Evolutionary conservation across 306 rosid genomes (phyloP), one percentile per base, ranked within the genome.

Genomic region (Quillaja saponaria): DNA sequence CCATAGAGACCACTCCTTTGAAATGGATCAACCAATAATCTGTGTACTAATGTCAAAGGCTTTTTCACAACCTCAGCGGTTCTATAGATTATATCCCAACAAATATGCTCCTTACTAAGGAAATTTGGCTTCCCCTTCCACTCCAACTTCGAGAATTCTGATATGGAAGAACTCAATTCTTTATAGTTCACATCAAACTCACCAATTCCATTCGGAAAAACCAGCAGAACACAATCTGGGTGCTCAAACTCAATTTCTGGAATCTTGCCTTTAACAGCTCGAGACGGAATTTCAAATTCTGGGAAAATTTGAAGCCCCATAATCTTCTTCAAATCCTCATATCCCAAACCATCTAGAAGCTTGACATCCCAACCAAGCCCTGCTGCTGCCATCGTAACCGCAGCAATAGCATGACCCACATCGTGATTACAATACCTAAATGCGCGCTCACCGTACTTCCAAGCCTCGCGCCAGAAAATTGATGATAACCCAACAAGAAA

Each of bases 391-490:
- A 86, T 68, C 14, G 90, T 17, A 56, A 92, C 94, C n/a, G 98
- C 92, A 17, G 78, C 98, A 64, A 88, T 77, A 19, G 96, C 96
- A 6, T 88, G 98, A 1, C 98, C 98, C 3, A 92, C 82, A 25
- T 92, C 98, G 61, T 92, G 98, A 60, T 88, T 86, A 49, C 96
- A 88, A 25, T 92, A 92, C 78, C 98, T 85, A 56, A 86, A 86
- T 4, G 92, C 96, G 1, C 98, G 85, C 70, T 91, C 98, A 2
- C 96, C 98, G 13, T 91, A 91, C 47, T 91, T 91, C 98, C 98
- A 91, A 1, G 92, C 90, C 74, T 91, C 96, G 3, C 98, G 95
- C 98, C 98, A 91, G 71, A 91, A 91, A 77, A 88, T 67, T 0
- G 98, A 88, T 10, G 98, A 78, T 48, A 91, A 55, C 47, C 96